Evolutionary conservation across 2,329 filamentous ascomycete species (phyloP), one percentile per base, ranked within the genome.

Genomic region (Zarea fungicola): DNA sequence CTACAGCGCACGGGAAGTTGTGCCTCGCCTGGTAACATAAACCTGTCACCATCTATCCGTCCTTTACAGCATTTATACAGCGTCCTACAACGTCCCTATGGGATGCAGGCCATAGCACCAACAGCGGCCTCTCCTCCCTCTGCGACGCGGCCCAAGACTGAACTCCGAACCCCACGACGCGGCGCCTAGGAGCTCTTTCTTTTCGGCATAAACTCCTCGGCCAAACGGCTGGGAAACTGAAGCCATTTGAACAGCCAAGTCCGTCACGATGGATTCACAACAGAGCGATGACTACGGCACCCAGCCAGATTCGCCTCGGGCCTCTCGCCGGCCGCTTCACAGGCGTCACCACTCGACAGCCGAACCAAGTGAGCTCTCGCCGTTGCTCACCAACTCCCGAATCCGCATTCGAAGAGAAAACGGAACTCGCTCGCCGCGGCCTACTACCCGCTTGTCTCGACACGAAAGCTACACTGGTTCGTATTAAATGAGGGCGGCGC

Each of bases 401-500:
- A 70, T 71, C 21, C 71, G 64, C 11, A 62, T 73, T 29, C 70
- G 73, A 53, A 69, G 71, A 32, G 65, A 68, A 9, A 65, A 62
- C 31, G 62, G 58, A 25, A 50, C 58, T 26, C 55, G 52, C 39
- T 64, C 63, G 6, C 60, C 60, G 23, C 56, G 60, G 11, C 46
- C 46, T 25, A 53, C 58, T 21, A 54, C 61, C 14, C 54, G 57
- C 40, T 52, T 67, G 4, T 63, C 65, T 14, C 58, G 66, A 14
- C 71, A 73, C 21, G 72, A 75, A 18, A 76, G 72, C 58, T 71
- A 68, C 55, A 60, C 63, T 28, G 72, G 74, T 71, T 63, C 35
- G 64, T 58, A 22, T 2, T 25, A 23, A 9, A 16, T 16, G 16
- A 16, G 9, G 14, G n/a, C 11, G 8, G 9, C 18, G 9, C 6